Evolutionary conservation across 768 basidiomycete species (phyloP), one percentile per base, ranked within the genome.

Genomic region (Termitomyces sp.): DNA sequence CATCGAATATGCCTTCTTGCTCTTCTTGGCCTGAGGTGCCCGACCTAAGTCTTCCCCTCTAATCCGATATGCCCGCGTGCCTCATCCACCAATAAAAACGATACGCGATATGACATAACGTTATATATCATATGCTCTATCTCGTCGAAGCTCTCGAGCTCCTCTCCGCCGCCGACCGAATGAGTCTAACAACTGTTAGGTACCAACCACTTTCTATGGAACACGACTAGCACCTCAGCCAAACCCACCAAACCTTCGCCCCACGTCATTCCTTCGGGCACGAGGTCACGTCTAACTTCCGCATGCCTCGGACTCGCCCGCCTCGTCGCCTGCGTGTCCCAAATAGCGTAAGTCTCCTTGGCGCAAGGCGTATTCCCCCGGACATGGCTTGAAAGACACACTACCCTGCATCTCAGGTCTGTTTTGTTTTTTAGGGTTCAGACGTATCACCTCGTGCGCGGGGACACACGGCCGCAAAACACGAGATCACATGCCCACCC

Each of bases 231-330:
- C 31, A 10, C 31, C 31, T 9, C 31, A 33, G 31, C 31, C 31
- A 33, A 33, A 33, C 31, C 9, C 31, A 33, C 31, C 31, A 33
- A 33, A 33, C 31, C 31, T 33, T 33, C 31, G 31, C 31, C 31
- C n/a, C 41, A 19, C 41, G 41, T 19, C 41, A 41, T 41, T 9
- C 9, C 7, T n/a, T 53, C n/a, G 51, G 40, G 51, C 51, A 53
- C 41, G 41, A 43, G 51, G 35, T 54, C 51, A 42, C 57, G 31
- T 33, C 31, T 33, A 33, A 33, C 31, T 33, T 33, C 31, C 31
- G 57, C 47, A 55, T 40, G 42, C 37, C 53, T 50, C 57, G 57
- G 57, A 57, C 26, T 21, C 26, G 10, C 21, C 14, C 21, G 35
- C 33, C 40, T 42, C 37, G 17, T n/a, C 31, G 9, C 31, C 31